phyloP scores from a whole-genome alignment of 2,329 filamentous ascomycete genomes.

The Paraphoma sp. region DNA sequence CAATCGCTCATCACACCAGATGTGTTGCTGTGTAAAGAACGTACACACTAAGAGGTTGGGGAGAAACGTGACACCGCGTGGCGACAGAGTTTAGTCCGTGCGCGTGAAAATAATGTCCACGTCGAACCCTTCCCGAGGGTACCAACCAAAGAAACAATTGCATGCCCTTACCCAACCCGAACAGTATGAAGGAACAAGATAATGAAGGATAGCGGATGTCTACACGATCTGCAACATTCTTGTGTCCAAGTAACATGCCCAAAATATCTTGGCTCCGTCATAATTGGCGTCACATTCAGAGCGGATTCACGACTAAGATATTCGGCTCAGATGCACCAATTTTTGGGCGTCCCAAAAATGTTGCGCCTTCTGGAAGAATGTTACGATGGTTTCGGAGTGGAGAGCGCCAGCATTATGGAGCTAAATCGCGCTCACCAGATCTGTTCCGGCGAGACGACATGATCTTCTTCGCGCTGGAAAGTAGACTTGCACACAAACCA shows the following conservation, averaged over 20 bases:
- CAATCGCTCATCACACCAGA: too few species aligned
- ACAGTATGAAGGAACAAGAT: too few species aligned
- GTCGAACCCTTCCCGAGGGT: too few species aligned
- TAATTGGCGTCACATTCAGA: background rate
- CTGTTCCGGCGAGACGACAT: slow-evolving; percentile 23
- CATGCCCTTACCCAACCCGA: too few species aligned
- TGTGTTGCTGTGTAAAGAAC: too few species aligned
- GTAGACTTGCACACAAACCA: slow-evolving; percentile 6
- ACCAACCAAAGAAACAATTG: too few species aligned
- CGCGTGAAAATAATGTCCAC: background rate
- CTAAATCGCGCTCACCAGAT: slow-evolving; percentile 13
- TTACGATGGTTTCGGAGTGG: background rate
- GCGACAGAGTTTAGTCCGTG: background rate
- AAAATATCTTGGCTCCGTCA: background rate
- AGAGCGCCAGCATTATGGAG: slow-evolving; percentile 17
- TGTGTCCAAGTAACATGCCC: background rate
- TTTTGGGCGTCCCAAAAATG: background rate
- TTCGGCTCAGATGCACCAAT: background rate
- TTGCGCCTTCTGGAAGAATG: background rate
- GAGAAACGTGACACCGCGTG: background rate
- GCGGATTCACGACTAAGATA: background rate
- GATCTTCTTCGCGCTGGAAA: slow-evolving; percentile 12
- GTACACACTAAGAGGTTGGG: too few species aligned
- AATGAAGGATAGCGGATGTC: too few species aligned
- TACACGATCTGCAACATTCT: background rate